Base-by-base conservation (phyloP, 495 filamentous ascomycete genomes). In the Lineolata rhizophorae region DNA sequence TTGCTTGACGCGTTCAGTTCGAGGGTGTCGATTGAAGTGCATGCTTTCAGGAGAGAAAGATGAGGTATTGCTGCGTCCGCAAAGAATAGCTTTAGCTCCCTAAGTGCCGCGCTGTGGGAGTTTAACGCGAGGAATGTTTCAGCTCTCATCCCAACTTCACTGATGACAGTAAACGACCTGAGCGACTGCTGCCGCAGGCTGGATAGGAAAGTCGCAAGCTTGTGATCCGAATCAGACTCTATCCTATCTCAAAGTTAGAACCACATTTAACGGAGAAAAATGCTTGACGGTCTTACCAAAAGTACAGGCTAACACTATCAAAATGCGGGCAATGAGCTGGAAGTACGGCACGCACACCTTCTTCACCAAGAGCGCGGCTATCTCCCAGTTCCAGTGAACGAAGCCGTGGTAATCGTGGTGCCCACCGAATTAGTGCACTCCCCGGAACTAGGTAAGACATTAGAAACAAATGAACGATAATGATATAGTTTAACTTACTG, bases 91-190 rank as follows among this genome's bases (percentile, higher is more conserved):
- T 57, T 53, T 10, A 82, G 53, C 12, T 53, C 52, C 29, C 51
- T 61, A 14, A 84, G 49, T 6, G 72, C 68, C 10, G 51, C 31
- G 2, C 58, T 42, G 42, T 82, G 76, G 14, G 44, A 41, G 29
- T 55, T 60, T n/a, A 84, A 37, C 2, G 69, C 65, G 26, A 56
- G 47, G 26, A 76, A 64, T 3, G 65, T 65, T 27, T 68, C 55
- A 3, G 51, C 42, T 3, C 58, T 62, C 21, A 76, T 54, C 3
- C 52, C 46, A 21, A 60, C 58, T 14, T 49, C 42, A 38, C 64
- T 61, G 26, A 68, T 51, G 14, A 71, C 54, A 29, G 67, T 57
- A 39, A 83, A 70, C 6, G 56, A 60, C 32, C 57, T 57, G 0
- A 84, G 48, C 4, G 62, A 65, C 34, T 79, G 61, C 0, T 62